These are phyloP conservation scores for Phialophora chinensis DNA, from an alignment of 2,329 filamentous ascomycete species.

Conservation along the genomic window DNA sequence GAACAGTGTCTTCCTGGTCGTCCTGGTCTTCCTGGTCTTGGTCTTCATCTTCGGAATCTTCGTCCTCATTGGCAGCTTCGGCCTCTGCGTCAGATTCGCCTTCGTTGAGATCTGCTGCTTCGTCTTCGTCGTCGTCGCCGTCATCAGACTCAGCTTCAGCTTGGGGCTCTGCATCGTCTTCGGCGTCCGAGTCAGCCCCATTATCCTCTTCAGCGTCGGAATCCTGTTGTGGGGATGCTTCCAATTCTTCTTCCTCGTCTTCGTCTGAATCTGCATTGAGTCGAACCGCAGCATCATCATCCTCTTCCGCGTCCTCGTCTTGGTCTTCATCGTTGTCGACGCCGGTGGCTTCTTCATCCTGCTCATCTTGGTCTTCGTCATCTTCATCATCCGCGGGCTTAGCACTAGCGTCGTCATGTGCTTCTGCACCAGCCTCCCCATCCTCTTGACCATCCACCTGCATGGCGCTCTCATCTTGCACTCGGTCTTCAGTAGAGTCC, in stretches of 20 bases:
- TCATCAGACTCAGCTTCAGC: conserved; percentile 22
- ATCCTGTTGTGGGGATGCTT: conserved; percentile 11
- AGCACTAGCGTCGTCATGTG: conserved; percentile 3
- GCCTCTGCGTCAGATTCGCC: conserved; percentile 24
- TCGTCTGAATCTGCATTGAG: conserved; percentile 25
- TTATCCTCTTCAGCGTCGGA: conserved; percentile 26
- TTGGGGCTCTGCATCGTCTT: conserved; percentile 5
- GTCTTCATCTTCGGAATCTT: conserved; percentile 28
- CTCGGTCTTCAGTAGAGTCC: conserved; percentile 26
- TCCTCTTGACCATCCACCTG: conserved; percentile 26
- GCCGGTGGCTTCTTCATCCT: conserved; percentile 6
- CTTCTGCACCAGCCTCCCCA: conserved; percentile 28
- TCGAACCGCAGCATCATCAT: conserved; percentile 19
- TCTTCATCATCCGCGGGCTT: conserved; percentile 24
- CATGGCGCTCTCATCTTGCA: conserved; percentile 29
- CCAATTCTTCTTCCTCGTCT: conserved; percentile 42
- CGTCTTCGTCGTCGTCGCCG: conserved; percentile 21
- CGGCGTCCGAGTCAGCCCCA: conserved; percentile 20
- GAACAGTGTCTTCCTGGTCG: conserved; percentile 8
- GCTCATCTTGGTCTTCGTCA: conserved; percentile 18
- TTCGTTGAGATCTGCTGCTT: conserved; percentile 22
- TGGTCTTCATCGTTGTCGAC: conserved; percentile 15
- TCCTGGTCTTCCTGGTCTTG: conserved; percentile 22
- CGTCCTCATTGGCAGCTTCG: conserved; percentile 24
- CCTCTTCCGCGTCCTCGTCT: conserved; percentile 24